These are phyloP conservation scores for Fistulifera solaris DNA, from an alignment of 108 stramenopile species.

Conservation along the genomic window DNA sequence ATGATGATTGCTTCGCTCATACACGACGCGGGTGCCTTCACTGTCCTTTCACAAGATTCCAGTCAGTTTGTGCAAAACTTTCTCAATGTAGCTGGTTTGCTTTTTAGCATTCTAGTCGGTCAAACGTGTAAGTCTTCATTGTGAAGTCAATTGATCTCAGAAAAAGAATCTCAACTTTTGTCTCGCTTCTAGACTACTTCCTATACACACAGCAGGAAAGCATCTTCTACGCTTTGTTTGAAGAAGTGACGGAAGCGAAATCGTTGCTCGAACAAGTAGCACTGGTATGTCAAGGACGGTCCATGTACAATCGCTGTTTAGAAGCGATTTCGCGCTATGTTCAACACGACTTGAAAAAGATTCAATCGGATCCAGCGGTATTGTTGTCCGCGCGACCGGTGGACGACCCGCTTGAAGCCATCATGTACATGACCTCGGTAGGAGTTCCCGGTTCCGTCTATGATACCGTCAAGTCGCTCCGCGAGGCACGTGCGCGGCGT, in stretches of 20 bases:
- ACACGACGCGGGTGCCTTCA: conserved; percentile 63
- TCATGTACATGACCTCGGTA: conserved; percentile 80
- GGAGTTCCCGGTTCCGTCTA: conserved; percentile 73
- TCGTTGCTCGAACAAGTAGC: conserved; percentile 81
- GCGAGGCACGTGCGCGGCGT: conserved; percentile 63
- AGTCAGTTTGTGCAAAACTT: conserved; percentile 88
- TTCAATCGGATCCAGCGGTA: conserved; percentile 57
- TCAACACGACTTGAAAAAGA: conserved; percentile 45
- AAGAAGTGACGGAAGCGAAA: conserved; percentile 87
- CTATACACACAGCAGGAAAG: conserved; percentile 72
- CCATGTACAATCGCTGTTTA: conserved; percentile 50
- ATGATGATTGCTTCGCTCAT: conserved; percentile 39
- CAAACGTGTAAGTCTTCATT: conserved; percentile 25
- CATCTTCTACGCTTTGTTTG: conserved; percentile 70
- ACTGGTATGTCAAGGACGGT: conserved; percentile 68
- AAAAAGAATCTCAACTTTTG: no score
- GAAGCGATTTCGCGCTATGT: conserved; percentile 51
- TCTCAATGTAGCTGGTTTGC: conserved; percentile 56
- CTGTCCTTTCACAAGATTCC: conserved; percentile 65
- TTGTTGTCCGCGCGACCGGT: conserved; percentile 57
- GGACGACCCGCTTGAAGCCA: conserved; percentile 79
- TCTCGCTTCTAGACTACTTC: conserved; percentile 28
- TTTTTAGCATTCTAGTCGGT: conserved; percentile 72
- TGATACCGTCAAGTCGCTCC: conserved; percentile 68
- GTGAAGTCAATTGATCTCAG: not conserved